These are phyloP conservation scores for Vitis rotundifolia DNA, from an alignment of 164 flowering plant species.

Conservation along the genomic window DNA sequence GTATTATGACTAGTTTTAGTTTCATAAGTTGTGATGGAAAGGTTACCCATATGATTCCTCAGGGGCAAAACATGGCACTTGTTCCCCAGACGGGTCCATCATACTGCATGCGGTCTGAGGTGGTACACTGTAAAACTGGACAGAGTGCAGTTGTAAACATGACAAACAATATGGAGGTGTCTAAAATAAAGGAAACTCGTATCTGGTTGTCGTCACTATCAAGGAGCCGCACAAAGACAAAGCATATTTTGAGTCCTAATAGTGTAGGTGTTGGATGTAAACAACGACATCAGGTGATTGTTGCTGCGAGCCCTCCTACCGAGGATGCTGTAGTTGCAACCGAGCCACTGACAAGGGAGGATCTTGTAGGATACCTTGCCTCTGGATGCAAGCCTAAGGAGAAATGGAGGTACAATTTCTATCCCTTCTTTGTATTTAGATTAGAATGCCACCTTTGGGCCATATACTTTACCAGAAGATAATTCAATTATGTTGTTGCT, in stretches of 20 bases:
- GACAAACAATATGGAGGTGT: slow-evolving; percentile 19
- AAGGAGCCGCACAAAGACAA: slow-evolving; percentile 20
- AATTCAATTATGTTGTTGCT: no score
- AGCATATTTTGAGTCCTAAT: slow-evolving; percentile 16
- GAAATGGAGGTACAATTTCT: slow-evolving; percentile 73
- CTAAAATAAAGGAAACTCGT: slow-evolving; percentile 23
- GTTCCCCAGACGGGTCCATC: slow-evolving; percentile 36
- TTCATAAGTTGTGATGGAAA: slow-evolving; percentile 3
- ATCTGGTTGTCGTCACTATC: slow-evolving; percentile 30
- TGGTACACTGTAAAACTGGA: slow-evolving; percentile 18
- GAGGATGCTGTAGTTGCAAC: slow-evolving; percentile 80
- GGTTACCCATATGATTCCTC: slow-evolving; percentile 4
- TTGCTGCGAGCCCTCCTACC: slow-evolving; percentile 94
- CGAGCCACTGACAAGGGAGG: slow-evolving; percentile 90
- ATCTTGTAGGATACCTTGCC: slow-evolving; percentile 87
- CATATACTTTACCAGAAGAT: no score
- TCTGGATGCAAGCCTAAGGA: slow-evolving; percentile 99
- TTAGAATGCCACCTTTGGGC: not conserved
- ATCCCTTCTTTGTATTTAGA: not conserved
- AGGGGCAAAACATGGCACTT: slow-evolving; percentile 38
- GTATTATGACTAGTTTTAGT: not conserved
- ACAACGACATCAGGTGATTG: slow-evolving; percentile 43
- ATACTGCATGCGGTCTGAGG: slow-evolving; percentile 22
- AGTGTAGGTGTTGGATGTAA: slow-evolving; percentile 16
- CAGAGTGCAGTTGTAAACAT: slow-evolving; percentile 15